Evolutionary conservation across 345 rosid species (phyloP).

Genomic region (Cardamine occulta): DNA sequence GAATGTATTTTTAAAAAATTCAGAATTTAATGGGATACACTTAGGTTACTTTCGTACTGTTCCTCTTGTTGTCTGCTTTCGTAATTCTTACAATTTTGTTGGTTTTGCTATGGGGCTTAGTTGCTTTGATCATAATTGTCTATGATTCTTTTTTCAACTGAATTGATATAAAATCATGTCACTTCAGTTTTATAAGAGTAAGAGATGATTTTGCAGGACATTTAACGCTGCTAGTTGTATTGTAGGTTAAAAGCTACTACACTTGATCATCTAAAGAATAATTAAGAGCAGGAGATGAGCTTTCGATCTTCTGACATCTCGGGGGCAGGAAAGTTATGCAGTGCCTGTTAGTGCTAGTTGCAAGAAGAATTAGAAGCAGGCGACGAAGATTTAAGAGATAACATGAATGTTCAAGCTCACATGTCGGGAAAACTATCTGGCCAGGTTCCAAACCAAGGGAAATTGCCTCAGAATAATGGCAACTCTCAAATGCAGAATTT

Average conservation of each 20-base stretch:
- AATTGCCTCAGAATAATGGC: conserved; percentile 66
- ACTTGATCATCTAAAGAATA: conserved; percentile 29
- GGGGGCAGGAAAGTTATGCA: conserved; percentile 43
- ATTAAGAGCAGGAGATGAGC: conserved; percentile 41
- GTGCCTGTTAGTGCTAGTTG: conserved; percentile 35
- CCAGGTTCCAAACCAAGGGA: conserved; percentile 69
- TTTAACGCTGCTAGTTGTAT: conserved; percentile 1
- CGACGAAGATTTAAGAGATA: conserved; percentile 38
- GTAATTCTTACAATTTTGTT: background rate
- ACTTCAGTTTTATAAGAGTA: background rate
- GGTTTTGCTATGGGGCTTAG: conserved; percentile 20
- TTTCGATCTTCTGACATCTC: conserved; percentile 30
- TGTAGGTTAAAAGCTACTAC: conserved; percentile 5
- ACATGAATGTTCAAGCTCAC: conserved; percentile 73
- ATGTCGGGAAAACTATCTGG: conserved; percentile 61
- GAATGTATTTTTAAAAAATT: conserved; percentile 5
- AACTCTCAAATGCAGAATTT: conserved; percentile 66
- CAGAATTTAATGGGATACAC: background rate
- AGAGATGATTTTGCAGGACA: conserved; percentile 20
- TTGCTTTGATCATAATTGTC: conserved; percentile 14
- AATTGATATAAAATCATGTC: conserved; percentile 10
- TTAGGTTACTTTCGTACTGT: conserved; percentile 16
- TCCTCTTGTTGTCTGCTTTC: conserved; percentile 13
- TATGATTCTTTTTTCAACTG: conserved; percentile 4
- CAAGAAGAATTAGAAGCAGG: conserved; percentile 40